Evolutionary conservation across 2,329 filamentous ascomycete species (phyloP), one percentile per base, ranked within the genome.

Genomic region (Chrysosporium keratinophilum): DNA sequence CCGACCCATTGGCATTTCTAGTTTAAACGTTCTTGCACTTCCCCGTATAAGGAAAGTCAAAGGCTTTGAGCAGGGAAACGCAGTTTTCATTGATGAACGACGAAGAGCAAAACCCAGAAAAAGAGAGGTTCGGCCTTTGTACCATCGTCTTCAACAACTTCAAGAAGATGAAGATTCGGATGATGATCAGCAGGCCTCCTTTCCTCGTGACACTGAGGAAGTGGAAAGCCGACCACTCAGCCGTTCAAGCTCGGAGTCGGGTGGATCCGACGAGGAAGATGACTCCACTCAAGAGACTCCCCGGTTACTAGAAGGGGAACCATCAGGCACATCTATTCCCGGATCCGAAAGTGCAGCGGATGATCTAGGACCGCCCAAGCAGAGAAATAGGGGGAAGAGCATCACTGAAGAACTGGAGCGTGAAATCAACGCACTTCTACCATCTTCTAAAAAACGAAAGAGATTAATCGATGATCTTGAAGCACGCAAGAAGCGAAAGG

Each of bases 141-240:
- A 95, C 66, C 85, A 95, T 69, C 81, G 83, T 34, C 76, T 93
- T 57, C 79, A 85, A 59, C 80, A 84, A 59, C 80, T 85, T 64
- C 86, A 85, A 58, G 84, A 88, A 41, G 86, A 85, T 37, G 78
- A 78, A n/a, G 88, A 96, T 66, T 94, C 88, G 0, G 90, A 95
- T 59, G 90, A 94, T 60, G 89, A 96, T 58, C 79, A 79, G 45
- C 72, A 77, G 48, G 84, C 80, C 34, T 81, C 85, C 11, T 70
- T 83, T 47, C 81, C 79, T 11, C 78, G 84, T 44, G 88, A 90
- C 65, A 94, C 87, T 0, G 90, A 95, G 65, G 90, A 93, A 59
- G 82, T 83, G 34, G 90, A 93, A 56, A 95, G 87, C 58, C 81
- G 85, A 41, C 85, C 85, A 47, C 82, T 83, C 43, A 95, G 87